Evolutionary conservation across 345 rosid genomes (phyloP), one percentile per base, ranked within the genome.

Genomic region (Kandelia obovata): DNA sequence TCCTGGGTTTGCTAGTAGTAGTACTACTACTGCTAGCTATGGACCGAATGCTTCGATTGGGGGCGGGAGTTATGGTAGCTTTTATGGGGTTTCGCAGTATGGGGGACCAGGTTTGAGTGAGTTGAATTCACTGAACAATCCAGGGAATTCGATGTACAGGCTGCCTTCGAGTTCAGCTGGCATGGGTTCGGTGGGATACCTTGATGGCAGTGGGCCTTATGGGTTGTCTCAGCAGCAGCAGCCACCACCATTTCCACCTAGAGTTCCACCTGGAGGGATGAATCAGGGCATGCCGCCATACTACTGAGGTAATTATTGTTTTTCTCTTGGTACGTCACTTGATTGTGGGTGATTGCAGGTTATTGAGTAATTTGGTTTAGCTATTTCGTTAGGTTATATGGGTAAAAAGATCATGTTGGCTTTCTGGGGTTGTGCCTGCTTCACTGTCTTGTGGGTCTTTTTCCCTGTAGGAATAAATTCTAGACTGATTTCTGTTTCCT

Each of bases 181-280:
- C 1, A 49, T 64, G 53, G 69, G 62, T 58, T 37, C 80, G 19
- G 76, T 62, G 7, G 77, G 66, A 27, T 77, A 71, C 64, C 70
- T 73, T 15, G 76, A 77, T 51, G 47, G 67, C 37, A 32, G 62
- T 26, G 80, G 69, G 28, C 66, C 76, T 13, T 77, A 72, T 64
- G 80, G 73, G 5, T 35, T 72, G 58, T 13, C 73, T 72, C 80
- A 77, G 66, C 76, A 52, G 13, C 76, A 68, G 26, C 80, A 62
- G 51, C 76, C 80, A 23, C 61, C 75, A 0, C 1, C 75, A 6
- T 8, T 76, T 66, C 76, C 73, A 2, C 80, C 80, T 52, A 68
- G 80, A 72, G 65, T 67, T 65, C 73, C 76, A 28, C 80, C 76
- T 35, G 76, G 76, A 11, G 80, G 73, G 39, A 76, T 76, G 75